A percentile compares a stretch with the other conserved stretches of the same genome.
These are phyloP conservation scores for Beauveria sp. DNA, from an alignment of 2,329 filamentous ascomycete species.

Conservation along the genomic window DNA sequence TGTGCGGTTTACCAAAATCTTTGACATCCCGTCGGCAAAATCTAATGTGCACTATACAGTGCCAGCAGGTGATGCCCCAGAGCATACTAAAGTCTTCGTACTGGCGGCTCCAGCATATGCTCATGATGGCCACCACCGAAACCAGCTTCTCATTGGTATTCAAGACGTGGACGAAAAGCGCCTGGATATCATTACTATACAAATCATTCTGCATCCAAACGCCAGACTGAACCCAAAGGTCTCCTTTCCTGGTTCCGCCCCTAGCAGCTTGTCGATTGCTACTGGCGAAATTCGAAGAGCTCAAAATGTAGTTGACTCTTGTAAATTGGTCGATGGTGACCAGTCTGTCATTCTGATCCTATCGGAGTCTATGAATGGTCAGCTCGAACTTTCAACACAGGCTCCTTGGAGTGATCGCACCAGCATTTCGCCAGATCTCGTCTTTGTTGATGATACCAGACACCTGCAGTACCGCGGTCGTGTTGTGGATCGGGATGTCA, in stretches of 20 bases:
- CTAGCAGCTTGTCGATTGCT: constrained; percentile 13
- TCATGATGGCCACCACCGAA: constrained; percentile 44
- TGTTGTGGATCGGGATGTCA: constrained; percentile 44
- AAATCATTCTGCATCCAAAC: constrained; percentile 33
- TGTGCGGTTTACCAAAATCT: constrained; percentile 63
- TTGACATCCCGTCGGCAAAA: constrained; percentile 57
- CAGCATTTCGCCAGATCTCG: constrained; percentile 55
- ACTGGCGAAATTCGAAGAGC: constrained; percentile 48
- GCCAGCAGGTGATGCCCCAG: constrained; percentile 43
- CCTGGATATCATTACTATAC: constrained; percentile 59
- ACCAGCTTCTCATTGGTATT: constrained; percentile 58
- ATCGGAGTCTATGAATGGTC: constrained; percentile 55
- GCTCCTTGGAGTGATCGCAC: constrained; percentile 67
- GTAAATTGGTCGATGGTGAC: constrained; percentile 59
- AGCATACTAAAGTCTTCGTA: constrained; percentile 59
- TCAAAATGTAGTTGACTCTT: constrained; percentile 64
- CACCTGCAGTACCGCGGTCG: constrained; percentile 50
- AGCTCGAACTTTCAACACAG: constrained; percentile 62
- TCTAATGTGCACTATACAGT: constrained; percentile 53
- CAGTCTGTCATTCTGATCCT: constrained; percentile 64
- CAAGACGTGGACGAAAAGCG: constrained; percentile 61
- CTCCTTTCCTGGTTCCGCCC: background rate
- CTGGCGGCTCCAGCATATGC: constrained; percentile 51
- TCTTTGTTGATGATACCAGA: constrained; percentile 53
- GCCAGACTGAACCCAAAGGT: background rate